Evolutionary conservation across 1,139 yeast species (phyloP), one percentile per base, ranked within the genome.

Genomic region (Yamadazyma sp.): DNA sequence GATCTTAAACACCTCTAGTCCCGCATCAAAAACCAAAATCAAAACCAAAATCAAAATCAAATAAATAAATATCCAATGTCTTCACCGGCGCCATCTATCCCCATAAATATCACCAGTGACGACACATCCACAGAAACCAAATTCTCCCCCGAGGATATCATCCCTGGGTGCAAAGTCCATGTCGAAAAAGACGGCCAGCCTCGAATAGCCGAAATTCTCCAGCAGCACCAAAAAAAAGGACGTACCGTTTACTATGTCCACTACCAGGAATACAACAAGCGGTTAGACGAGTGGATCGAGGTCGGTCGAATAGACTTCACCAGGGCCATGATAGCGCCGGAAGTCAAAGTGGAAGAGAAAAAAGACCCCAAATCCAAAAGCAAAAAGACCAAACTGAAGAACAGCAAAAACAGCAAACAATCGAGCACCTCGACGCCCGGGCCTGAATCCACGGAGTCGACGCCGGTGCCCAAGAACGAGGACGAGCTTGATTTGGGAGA

Each of bases 261-360:
- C 62, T 92, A 89, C 62, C 88, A 82, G 42, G 96, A 90, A 52
- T 92, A 84, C 68, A 92, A 92, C 66, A 92, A 92, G 49, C 57
- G 77, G 42, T 73, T 92, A 51, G 99, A 92, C 65, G 98, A 92
- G 59, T 92, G 97, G 97, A 80, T 92, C 6, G 70, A 76, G 12
- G 71, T 78, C 5, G 82, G 80, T 25, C 71, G 95, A 39, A 80
- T 92, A 8, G 89, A 88, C 56, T 75, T 81, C 43, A 65, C 72
- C 17, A 68, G 79, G 44, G 86, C 88, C 0, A 78, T 90, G 44
- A 77, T 78, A 27, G 68, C 80, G 46, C 97, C 97, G 0, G 81
- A 78, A 46, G 80, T 62, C n/a, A 80, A 80, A 54, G 72, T 73
- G 35, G 78, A 71, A 20, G 70, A 70, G 39, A 67, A 67, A 43